Conservation (phyloP, 805 yeast species). For the Wickerhamomyces pijperi region DNA sequence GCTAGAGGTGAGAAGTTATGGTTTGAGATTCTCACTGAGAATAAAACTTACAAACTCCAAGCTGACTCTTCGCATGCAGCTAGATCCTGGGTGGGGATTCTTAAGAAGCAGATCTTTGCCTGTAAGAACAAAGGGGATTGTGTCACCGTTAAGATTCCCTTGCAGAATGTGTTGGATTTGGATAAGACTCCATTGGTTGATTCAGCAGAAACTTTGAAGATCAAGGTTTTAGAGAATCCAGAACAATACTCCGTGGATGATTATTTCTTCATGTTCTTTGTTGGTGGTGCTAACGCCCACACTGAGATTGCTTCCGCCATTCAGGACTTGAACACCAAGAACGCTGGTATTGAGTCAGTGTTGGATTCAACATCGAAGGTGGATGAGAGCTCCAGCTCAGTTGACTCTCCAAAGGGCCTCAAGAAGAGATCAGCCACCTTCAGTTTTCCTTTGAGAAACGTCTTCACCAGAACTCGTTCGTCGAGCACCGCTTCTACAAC, state of each 20-base stretch:
- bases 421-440: background rate
- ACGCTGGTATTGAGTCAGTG: conserved; percentile 1
- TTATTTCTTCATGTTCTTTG: conserved; percentile 58
- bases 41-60: conserved; percentile 48
- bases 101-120: conserved; percentile 71
- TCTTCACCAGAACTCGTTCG: background rate
- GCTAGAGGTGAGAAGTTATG: conserved; percentile 19
- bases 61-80: conserved; percentile 71
- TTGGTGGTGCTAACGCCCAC: conserved; percentile 33
- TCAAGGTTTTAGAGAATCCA: conserved; percentile 50
- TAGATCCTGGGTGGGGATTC: conserved; percentile 63
- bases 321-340: conserved; percentile 13
- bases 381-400: background rate
- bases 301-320: conserved; percentile 29
- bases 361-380: conserved; percentile 7
- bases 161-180: conserved; percentile 51
- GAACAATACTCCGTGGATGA: conserved; percentile 52
- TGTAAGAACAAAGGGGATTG: conserved; percentile 59
- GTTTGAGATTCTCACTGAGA: conserved; percentile 49
- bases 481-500: background rate
- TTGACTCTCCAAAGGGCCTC: background rate
- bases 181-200: conserved; percentile 48
- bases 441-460: conserved; percentile 1
- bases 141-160: conserved; percentile 69
- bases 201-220: conserved; percentile 40